phyloP scores from a whole-genome alignment of 2,329 filamentous ascomycete species.

The Scedosporium dehoogii region DNA sequence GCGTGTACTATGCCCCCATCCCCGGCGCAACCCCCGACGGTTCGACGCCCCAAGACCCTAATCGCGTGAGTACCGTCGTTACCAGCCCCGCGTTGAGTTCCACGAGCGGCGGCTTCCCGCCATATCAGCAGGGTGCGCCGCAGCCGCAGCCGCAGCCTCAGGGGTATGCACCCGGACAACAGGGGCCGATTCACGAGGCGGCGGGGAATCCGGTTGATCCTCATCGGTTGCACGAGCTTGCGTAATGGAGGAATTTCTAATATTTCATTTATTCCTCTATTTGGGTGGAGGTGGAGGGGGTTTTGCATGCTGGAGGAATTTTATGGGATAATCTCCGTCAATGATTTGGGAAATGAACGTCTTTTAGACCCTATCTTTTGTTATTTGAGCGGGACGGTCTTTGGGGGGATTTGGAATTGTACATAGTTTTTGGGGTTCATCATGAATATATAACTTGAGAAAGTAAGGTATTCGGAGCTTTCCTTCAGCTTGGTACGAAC shows the following conservation, averaged over 20 bases:
- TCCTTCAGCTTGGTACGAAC: background rate
- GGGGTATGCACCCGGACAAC: background rate
- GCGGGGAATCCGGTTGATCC: constrained; percentile 23
- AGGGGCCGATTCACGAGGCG: constrained; percentile 25
- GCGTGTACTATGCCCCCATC: background rate
- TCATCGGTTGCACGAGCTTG: constrained; percentile 30
- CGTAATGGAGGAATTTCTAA: constrained; percentile 11
- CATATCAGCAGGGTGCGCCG: constrained; percentile 7
- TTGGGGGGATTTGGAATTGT: background rate
- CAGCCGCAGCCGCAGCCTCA: constrained; percentile 4
- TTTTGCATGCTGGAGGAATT: background rate
- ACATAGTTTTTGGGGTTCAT: background rate
- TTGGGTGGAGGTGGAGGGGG: background rate
- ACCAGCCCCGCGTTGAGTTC: background rate
- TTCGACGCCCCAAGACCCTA: background rate
- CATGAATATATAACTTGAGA: too few relatives aligned
- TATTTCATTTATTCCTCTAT: too few relatives aligned
- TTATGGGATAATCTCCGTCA: too few relatives aligned
- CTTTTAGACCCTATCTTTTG: background rate
- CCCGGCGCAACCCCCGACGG: background rate
- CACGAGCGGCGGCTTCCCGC: constrained; percentile 5
- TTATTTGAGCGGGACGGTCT: background rate
- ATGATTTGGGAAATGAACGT: too few relatives aligned
- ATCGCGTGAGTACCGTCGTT: background rate
- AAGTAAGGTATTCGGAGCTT: background rate